Conservation (phyloP, 2,329 filamentous ascomycete species). For the Fusarium sp. region DNA sequence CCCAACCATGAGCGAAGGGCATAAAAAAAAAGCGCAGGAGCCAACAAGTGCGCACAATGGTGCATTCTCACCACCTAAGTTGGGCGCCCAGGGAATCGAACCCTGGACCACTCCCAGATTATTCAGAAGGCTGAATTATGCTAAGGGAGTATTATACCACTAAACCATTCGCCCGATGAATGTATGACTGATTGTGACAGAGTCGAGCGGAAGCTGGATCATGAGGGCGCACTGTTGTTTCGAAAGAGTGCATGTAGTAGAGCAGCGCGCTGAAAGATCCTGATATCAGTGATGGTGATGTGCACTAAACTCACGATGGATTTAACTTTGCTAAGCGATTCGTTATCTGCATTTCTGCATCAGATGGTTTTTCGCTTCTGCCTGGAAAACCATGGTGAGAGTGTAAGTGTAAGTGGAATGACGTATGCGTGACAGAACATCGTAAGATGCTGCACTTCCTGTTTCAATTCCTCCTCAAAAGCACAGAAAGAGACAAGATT, state of each 20-base stretch:
- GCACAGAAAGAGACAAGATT: not conserved
- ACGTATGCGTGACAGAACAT: conserved; percentile 11
- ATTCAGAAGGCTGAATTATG: conserved; percentile 12
- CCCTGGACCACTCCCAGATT: conserved; percentile 35
- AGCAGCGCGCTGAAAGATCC: not conserved
- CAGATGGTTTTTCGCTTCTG: conserved; percentile 3
- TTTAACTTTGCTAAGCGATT: not conserved
- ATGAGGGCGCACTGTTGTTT: not conserved
- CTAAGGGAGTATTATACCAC: conserved; percentile 43
- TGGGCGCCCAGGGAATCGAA: conserved; percentile 40
- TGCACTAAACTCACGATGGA: not conserved
- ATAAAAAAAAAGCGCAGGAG: too few relatives aligned
- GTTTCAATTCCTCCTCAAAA: not conserved
- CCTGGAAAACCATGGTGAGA: conserved; percentile 7
- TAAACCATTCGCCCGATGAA: conserved; percentile 39
- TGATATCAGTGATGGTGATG: not conserved
- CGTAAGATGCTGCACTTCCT: not conserved
- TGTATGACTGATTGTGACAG: not conserved
- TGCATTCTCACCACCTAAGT: conserved; percentile 15
- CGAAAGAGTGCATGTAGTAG: not conserved
- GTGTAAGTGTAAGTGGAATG: conserved; percentile 14
- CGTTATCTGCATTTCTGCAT: not conserved
- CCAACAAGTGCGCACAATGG: conserved; percentile 23
- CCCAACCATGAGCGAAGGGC: too few relatives aligned
- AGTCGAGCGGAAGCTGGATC: fast-evolving